Evolutionary conservation across 768 basidiomycete species (phyloP).

Genomic region (Agrocybe chaxingu): DNA sequence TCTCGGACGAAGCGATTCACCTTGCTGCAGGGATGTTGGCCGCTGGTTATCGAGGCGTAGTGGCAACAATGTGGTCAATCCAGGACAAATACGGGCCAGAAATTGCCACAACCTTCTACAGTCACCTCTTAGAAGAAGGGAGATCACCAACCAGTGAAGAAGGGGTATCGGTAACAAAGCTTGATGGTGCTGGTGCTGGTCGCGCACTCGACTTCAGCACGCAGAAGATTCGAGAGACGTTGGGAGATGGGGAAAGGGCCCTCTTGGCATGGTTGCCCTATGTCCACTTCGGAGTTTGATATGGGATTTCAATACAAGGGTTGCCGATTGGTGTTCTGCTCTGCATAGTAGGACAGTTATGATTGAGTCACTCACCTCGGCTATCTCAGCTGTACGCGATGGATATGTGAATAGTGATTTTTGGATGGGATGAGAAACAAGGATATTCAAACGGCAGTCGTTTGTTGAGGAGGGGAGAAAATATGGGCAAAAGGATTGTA

Average conservation of each 20-base stretch:
- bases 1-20: conserved; percentile 9
- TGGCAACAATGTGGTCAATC: conserved; percentile 15
- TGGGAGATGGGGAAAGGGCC: background rate
- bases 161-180: background rate
- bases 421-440: too few species aligned
- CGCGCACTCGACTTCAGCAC: background rate
- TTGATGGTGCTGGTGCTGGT: conserved; percentile 3
- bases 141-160: background rate
- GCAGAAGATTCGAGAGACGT: background rate
- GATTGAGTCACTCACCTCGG: background rate
- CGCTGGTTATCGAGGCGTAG: conserved; percentile 9
- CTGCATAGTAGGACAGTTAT: background rate
- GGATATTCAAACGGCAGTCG: too few species aligned
- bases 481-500: too few species aligned
- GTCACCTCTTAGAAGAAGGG: too few species aligned
- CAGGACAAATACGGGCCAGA: conserved; percentile 1
- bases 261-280: conserved; percentile 7
- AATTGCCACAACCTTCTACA: background rate
- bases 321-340: background rate
- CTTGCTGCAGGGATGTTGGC: conserved; percentile 12
- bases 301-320: too few species aligned
- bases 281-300: conserved; percentile 5
- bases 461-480: too few species aligned
- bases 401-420: too few species aligned
- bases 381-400: too few species aligned